Evolutionary conservation across 2,329 filamentous ascomycete species (phyloP).

Genomic region (Nectriaceae sp.): DNA sequence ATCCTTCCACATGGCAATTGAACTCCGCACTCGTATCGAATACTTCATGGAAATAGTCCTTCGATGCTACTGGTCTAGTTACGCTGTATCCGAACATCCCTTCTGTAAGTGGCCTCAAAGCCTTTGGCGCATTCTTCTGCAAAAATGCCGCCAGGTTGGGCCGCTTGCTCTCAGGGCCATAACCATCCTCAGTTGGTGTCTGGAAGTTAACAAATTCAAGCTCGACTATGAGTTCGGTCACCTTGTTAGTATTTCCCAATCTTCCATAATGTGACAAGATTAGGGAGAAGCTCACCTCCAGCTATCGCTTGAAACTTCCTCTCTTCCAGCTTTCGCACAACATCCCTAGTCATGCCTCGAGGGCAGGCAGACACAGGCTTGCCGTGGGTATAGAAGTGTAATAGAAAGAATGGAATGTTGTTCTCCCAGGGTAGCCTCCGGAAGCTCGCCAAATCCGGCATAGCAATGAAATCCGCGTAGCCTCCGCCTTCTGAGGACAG

Average conservation of each 20-base stretch:
- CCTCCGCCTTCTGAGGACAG: constrained; percentile 81
- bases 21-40: constrained; percentile 72
- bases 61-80: constrained; percentile 73
- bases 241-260: too few species aligned
- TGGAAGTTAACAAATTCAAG: constrained; percentile 66
- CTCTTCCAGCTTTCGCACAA: constrained; percentile 60
- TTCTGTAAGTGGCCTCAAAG: constrained; percentile 70
- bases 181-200: constrained; percentile 27
- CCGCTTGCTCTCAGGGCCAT: constrained; percentile 43
- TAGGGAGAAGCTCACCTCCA: constrained; percentile 69
- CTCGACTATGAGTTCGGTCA: constrained; percentile 63
- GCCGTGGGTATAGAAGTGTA: constrained; percentile 73
- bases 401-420: constrained; percentile 73
- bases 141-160: constrained; percentile 68
- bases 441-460: constrained; percentile 70
- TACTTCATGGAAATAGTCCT: constrained; percentile 80
- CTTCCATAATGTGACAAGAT: too few species aligned
- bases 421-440: constrained; percentile 80
- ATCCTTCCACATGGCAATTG: constrained; percentile 73
- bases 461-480: constrained; percentile 74
- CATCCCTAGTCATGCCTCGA: constrained; percentile 64
- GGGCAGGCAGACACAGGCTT: constrained; percentile 72
- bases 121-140: constrained; percentile 61
- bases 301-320: constrained; percentile 72
- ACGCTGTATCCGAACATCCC: constrained; percentile 85